These are phyloP conservation scores for Saccharomycopsis phalli DNA, from an alignment of 1,139 yeast species.

Conservation along the genomic window DNA sequence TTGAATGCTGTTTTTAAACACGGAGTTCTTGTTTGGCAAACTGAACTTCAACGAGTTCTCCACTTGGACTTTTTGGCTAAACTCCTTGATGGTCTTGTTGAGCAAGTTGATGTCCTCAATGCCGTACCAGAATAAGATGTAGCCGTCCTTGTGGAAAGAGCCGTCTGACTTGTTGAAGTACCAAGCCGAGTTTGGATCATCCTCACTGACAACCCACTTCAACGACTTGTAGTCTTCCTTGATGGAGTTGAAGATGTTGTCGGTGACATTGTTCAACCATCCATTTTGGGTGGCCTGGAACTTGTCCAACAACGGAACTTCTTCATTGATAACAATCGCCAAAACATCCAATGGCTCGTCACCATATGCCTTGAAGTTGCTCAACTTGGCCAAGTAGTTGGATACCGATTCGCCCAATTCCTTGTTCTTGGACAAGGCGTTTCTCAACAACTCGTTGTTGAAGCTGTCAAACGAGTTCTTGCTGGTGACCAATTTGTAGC, in stretches of 20 bases:
- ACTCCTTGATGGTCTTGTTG: constrained; percentile 55
- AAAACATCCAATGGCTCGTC: constrained; percentile 94
- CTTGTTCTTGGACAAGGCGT: constrained; percentile 68
- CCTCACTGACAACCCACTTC: constrained; percentile 87
- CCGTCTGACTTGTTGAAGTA: constrained; percentile 91
- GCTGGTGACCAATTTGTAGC: constrained; percentile 76
- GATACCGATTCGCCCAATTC: constrained; percentile 68
- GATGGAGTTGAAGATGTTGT: constrained; percentile 80
- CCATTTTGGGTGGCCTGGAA: constrained; percentile 84
- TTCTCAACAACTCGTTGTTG: constrained; percentile 66
- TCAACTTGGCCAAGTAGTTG: constrained; percentile 62
- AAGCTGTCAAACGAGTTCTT: constrained; percentile 58
- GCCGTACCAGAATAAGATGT: constrained; percentile 93
- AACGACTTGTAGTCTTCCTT: constrained; percentile 63
- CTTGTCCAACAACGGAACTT: constrained; percentile 72
- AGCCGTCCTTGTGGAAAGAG: constrained; percentile 81
- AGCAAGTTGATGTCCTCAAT: constrained; percentile 55
- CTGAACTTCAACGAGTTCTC: constrained; percentile 5
- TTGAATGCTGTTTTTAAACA: constrained; percentile 19
- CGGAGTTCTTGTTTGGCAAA: constrained; percentile 3
- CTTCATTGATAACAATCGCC: constrained; percentile 60
- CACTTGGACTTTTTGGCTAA: constrained; percentile 33
- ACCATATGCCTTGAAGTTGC: constrained; percentile 70
- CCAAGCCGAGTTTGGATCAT: constrained; percentile 87
- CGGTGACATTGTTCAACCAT: constrained; percentile 96